Base-by-base conservation (phyloP, 768 basidiomycete genomes). In the Psilocybe cyanescens region DNA sequence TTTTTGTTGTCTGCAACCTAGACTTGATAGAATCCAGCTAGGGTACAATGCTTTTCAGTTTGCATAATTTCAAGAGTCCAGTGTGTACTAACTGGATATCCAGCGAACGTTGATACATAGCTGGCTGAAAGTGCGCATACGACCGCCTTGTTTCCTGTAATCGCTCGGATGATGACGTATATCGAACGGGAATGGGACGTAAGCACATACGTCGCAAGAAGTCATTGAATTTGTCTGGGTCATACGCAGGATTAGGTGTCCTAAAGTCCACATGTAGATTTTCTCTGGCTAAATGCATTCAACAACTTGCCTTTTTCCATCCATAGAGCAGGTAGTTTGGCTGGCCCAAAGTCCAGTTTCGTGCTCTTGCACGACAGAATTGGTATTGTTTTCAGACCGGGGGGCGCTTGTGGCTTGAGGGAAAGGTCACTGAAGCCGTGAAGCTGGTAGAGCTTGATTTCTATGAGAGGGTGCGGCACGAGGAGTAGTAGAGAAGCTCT, bases 1-100 rank as follows among this genome's bases (percentile, higher is more conserved):
- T 87, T 72, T 90, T 89, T 55, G 87, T 90, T 47, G 93, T 94
- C 76, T 97, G 95, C 55, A 97, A 78, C 70, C 95, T 82, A 63
- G 94, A 96, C 78, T 99, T 99, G 77, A 99, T 84, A 57, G 92
- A 94, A 75, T 99, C 97, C 79, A 98, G 79, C 88, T 96, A 57
- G 9, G 24, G 30, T 17, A 49, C 24, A 29, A 12, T 35, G 24
- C 58, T 16, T 41, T 53, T 7, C 41, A 19, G 52, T 33, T 12
- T 6, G 44, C 37, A 29, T 53, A 52, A 47, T 55, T 76, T 57
- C 56, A 85, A 19, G 14, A 16, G 39, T 57, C 55, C 8, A 2
- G n/a, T 6, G 17, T 30, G 58, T 24, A 66, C 80, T 63, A 62
- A 82, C 93, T 59, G 94, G 94, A 75, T 95, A 97, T 53, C 95